Evolutionary conservation across 345 rosid genomes (phyloP), one percentile per base, ranked within the genome.

Genomic region (Brassica rapa): DNA sequence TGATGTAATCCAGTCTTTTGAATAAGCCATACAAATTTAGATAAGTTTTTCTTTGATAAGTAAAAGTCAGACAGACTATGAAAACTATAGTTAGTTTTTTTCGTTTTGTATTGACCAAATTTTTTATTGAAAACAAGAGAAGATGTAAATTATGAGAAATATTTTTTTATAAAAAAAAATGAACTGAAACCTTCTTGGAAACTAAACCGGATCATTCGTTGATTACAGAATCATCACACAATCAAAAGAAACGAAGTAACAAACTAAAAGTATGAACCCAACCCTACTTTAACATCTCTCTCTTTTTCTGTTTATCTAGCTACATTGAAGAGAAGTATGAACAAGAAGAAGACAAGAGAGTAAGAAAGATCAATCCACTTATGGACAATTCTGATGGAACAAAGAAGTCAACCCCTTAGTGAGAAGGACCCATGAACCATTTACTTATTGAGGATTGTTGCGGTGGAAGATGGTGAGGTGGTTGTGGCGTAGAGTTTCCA

Each of bases 301-400:
- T 43, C 15, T 43, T 15, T 43, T 25, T 53, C 72, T 65, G 53
- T 78, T 78, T 72, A 33, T 66, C 74, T 79, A 67, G 73, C 77
- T 72, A 72, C 51, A 62, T 62, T 51, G 35, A 33, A 76, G 51
- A 71, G 16, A 51, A 77, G 25, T 15, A 60, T 15, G 66, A 53
- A 68, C 3, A 61, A 55, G 16, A 60, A 25, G 66, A 63, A 15
- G 37, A 14, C 33, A 15, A 66, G 39, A 73, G 68, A 79, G 69
- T 66, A 72, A 46, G 73, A 60, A n/a, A 79, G 59, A 73, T 73
- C 74, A 68, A 79, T 79, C 82, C 73, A 73, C 82, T 10, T 66
- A 21, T 53, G 62, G 74, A 78, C 68, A 27, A 67, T 49, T 30
- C 62, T 39, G 72, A 65, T 19, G 19, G 39, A 57, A 61, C 78